Evolutionary conservation across 306 rosid genomes (phyloP).

Genomic region (Fragaria iinumae): DNA sequence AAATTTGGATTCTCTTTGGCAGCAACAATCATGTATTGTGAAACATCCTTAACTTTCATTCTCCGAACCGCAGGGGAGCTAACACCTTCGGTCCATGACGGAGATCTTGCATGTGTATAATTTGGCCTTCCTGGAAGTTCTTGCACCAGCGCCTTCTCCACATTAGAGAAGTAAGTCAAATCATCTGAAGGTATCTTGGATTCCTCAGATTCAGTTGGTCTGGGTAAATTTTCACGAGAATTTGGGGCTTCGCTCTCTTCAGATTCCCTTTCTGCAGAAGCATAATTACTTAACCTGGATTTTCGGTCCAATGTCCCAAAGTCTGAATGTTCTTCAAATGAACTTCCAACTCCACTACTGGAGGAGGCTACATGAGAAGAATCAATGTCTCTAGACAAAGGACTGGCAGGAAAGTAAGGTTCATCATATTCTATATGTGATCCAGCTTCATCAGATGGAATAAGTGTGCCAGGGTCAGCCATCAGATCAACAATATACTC

Average conservation of each 20-base stretch:
- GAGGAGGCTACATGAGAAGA: conserved; percentile 71
- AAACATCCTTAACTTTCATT: conserved; percentile 84
- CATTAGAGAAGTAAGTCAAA: conserved; percentile 35
- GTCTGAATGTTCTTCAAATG: conserved; percentile 63
- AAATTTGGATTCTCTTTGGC: conserved; percentile 92
- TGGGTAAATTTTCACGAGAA: conserved; percentile 20
- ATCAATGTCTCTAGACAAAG: conserved; percentile 75
- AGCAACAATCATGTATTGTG: conserved; percentile 96
- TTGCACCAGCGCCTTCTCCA: conserved; percentile 39
- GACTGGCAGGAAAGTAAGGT: conserved; percentile 53
- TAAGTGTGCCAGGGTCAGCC: conserved; percentile 98
- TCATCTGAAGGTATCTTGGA: conserved; percentile 30
- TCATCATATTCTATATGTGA: conserved; percentile 63
- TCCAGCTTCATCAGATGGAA: conserved; percentile 79
- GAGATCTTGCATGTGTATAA: conserved; percentile 79
- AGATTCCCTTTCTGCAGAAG: conserved; percentile 43
- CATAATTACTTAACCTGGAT: conserved; percentile 45
- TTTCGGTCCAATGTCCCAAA: conserved; percentile 44
- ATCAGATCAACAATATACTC: conserved; percentile 95
- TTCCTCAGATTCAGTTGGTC: conserved; percentile 37
- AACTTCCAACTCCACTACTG: conserved; percentile 83
- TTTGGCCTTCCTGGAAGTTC: conserved; percentile 52
- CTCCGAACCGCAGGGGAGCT: conserved; percentile 72
- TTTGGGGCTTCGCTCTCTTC: conserved; percentile 35
- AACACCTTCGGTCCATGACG: conserved; percentile 97